Percentiles rank a stretch among this genome's conserved stretches.
These are phyloP conservation scores for Paxillus ammoniavirescens DNA, from an alignment of 768 basidiomycete genomes.

Conservation along the genomic window DNA sequence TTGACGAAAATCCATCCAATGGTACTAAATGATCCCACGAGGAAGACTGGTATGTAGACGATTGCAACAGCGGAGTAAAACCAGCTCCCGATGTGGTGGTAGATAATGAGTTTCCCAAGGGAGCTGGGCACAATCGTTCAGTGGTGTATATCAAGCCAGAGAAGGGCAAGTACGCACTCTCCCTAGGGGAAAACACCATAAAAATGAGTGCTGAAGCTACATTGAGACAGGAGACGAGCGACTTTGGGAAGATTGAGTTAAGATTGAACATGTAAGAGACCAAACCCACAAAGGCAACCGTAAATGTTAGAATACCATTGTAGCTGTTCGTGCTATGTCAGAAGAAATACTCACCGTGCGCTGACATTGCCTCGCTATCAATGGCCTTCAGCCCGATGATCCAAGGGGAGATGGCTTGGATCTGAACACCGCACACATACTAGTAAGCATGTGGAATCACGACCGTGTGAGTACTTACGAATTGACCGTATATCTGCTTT, in stretches of 20 bases:
- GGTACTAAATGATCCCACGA: too few relatives aligned
- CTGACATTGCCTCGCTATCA: too few relatives aligned
- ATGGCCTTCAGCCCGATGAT: too few relatives aligned
- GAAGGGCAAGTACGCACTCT: background rate
- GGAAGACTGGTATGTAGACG: too few relatives aligned
- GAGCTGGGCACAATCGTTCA: constrained; percentile 35
- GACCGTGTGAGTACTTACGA: too few relatives aligned
- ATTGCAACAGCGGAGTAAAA: constrained; percentile 54
- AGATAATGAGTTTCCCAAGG: constrained; percentile 35
- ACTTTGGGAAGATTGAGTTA: background rate
- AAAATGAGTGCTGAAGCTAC: background rate
- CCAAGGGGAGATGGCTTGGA: too few relatives aligned
- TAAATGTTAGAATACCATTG: constrained; percentile 52
- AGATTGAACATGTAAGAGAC: constrained; percentile 4
- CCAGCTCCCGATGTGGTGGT: constrained; percentile 42
- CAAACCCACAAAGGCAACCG: constrained; percentile 40
- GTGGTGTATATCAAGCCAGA: background rate
- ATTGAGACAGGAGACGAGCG: too few relatives aligned
- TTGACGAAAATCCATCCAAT: too few relatives aligned
- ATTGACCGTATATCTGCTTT: too few relatives aligned
- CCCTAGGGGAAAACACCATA: background rate
- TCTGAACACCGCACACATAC: too few relatives aligned
- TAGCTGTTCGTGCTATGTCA: constrained; percentile 29
- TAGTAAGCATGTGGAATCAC: too few relatives aligned
- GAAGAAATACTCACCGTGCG: too few relatives aligned